phyloP scores from a whole-genome alignment of 768 basidiomycete species.

The Hirschioporus abietinus region DNA sequence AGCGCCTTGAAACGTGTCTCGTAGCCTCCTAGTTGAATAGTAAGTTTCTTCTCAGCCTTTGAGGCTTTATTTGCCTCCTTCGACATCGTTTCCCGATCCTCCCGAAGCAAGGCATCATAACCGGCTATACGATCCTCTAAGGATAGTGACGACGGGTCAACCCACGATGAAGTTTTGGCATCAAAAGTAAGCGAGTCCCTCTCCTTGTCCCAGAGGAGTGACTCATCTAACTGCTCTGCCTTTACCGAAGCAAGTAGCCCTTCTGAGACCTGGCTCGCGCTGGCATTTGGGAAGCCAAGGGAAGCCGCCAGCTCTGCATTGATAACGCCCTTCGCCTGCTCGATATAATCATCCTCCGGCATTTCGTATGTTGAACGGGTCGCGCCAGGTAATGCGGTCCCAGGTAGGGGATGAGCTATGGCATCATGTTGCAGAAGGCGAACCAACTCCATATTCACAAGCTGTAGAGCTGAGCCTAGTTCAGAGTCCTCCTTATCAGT shows the following conservation, averaged over 20 bases:
- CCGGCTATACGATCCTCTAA: conserved; percentile 58
- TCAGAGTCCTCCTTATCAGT: conserved; percentile 36
- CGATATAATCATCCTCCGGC: conserved; percentile 74
- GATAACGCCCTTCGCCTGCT: conserved; percentile 62
- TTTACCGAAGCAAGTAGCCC: conserved; percentile 62
- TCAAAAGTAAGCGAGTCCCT: conserved; percentile 64
- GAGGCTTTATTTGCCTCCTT: conserved; percentile 75
- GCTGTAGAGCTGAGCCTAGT: conserved; percentile 44
- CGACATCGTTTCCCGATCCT: conserved; percentile 65
- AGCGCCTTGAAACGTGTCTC: conserved; percentile 67
- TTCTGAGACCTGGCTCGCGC: conserved; percentile 69
- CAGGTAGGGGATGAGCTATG: conserved; percentile 81
- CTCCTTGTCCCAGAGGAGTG: conserved; percentile 65
- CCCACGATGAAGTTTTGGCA: conserved; percentile 53
- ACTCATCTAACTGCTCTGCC: conserved; percentile 55
- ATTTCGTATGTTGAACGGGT: conserved; percentile 62
- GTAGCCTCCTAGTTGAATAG: conserved; percentile 87
- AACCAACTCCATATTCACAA: conserved; percentile 77
- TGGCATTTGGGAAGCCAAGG: conserved; percentile 84
- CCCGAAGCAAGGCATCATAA: conserved; percentile 53
- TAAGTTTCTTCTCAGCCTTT: conserved; percentile 89
- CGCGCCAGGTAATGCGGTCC: conserved; percentile 72
- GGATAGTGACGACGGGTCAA: conserved; percentile 55
- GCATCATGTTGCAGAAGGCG: conserved; percentile 83
- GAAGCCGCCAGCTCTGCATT: conserved; percentile 74